Evolutionary conservation across 768 basidiomycete species (phyloP), one percentile per base, ranked within the genome.

Genomic region (Tylopilus intermedius): DNA sequence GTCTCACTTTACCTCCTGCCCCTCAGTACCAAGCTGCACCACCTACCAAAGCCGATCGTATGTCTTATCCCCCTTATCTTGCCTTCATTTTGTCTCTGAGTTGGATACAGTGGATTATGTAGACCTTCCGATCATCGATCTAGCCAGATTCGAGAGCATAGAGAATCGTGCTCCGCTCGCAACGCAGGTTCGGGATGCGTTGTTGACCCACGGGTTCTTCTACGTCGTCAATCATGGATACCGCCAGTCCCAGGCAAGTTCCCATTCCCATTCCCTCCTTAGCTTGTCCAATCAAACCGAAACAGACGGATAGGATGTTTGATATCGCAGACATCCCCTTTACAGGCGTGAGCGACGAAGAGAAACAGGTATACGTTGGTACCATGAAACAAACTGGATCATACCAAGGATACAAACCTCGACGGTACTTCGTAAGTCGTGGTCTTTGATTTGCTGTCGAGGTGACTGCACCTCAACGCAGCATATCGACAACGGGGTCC

Each of bases 401-500:
- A 3, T 80, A 74, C 57, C 74, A 78, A 56, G 80, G 80, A 2
- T 82, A 82, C 58, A 82, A 82, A 58, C 68, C 67, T 5, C 70
- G 76, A 5, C 70, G 74, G 43, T 78, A 78, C 52, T 81, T 75
- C 76, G 78, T 79, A 50, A 21, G 46, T 5, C 62, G 39, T 22
- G 2, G 5, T 45, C 33, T 33, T 18, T 10, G 32, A n/a, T 30
- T 15, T 10, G 15, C 45, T 14, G 18, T 40, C 40, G 14, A 21
- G n/a, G 15, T 22, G 29, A 14, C n/a, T 30, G 45, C 37, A 30
- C 30, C 1, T 40, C 15, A 4, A 26, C 13, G 7, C 49, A 86
- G 84, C 79, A 81, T 45, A 78, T 86, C 42, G 80, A 79, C 38
- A 76, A 75, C 10, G 84, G 84, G 5, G 78, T 86, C 24, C 74